A percentile compares a stretch with the other conserved stretches of the same genome.
Evolutionary conservation across 2,329 filamentous ascomycete species (phyloP).

Genomic region (Microdochium trichocladiopsis): DNA sequence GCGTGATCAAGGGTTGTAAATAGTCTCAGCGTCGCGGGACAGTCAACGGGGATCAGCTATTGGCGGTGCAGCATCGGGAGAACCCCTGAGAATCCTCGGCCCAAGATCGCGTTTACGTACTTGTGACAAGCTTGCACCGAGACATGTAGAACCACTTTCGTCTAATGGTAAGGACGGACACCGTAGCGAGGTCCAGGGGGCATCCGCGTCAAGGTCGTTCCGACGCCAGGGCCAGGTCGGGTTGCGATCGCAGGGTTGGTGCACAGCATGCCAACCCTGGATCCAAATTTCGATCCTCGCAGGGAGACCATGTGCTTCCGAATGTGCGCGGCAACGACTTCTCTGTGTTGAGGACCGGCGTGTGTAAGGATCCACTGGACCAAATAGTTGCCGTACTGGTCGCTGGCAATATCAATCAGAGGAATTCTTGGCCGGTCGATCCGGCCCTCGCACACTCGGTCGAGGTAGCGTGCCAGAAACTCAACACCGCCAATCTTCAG

Average conservation of each 20-base stretch:
- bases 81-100: too few species aligned
- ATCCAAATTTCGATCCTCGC: conserved; percentile 96
- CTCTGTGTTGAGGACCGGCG: conserved; percentile 78
- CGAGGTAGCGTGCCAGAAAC: conserved; percentile 86
- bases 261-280: conserved; percentile 96
- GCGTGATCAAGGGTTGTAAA: conserved; percentile 38
- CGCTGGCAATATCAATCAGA: conserved; percentile 94
- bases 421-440: conserved; percentile 90
- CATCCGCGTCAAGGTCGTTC: conserved; percentile 56
- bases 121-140: neutral
- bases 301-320: conserved; percentile 99
- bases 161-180: conserved; percentile 48
- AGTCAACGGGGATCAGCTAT: neutral
- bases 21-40: conserved; percentile 16
- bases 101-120: too few species aligned
- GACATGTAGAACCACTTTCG: conserved; percentile 2
- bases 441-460: conserved; percentile 87
- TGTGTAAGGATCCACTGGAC: conserved; percentile 96
- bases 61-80: neutral
- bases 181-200: conserved; percentile 52
- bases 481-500: conserved; percentile 91
- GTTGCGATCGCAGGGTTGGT: conserved; percentile 88
- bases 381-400: conserved; percentile 98
- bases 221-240: conserved; percentile 77
- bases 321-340: conserved; percentile 88